Conservation (phyloP, 2,329 filamentous ascomycete species). For the Fusarium sp. region DNA sequence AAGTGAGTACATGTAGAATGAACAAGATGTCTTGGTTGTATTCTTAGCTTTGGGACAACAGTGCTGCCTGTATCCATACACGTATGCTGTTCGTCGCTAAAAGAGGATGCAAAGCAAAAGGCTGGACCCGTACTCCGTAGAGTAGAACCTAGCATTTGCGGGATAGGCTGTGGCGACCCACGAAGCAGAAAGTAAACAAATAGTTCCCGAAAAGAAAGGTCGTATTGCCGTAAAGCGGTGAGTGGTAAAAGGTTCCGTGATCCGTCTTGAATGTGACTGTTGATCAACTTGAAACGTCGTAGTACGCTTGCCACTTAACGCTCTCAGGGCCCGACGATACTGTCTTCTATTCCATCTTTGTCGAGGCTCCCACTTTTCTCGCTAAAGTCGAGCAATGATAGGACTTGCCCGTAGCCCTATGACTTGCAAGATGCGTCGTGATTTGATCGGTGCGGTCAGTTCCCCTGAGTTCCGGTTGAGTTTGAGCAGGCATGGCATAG, state of each 20-base stretch:
- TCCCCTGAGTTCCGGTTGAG: slow-evolving; percentile 10
- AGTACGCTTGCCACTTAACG: slow-evolving; percentile 13
- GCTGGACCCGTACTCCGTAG: background rate
- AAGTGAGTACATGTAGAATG: background rate
- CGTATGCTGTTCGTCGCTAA: slow-evolving; percentile 17
- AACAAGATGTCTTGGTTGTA: background rate
- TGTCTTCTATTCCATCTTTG: slow-evolving; percentile 3
- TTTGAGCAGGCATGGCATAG: background rate
- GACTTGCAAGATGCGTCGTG: background rate
- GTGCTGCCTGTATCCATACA: background rate
- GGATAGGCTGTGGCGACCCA: slow-evolving; percentile 13
- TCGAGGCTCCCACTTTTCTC: slow-evolving; percentile 2
- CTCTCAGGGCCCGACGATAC: slow-evolving; percentile 4
- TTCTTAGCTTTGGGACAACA: slow-evolving; percentile 1
- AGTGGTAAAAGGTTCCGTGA: slow-evolving; percentile 26
- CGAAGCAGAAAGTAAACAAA: background rate
- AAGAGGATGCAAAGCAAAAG: slow-evolving; percentile 14
- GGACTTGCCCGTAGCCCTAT: slow-evolving; percentile 4
- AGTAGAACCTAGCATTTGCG: slow-evolving; percentile 3
- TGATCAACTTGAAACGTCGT: slow-evolving; percentile 27
- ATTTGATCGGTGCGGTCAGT: background rate
- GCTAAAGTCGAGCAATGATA: slow-evolving; percentile 2
- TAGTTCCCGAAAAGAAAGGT: slow-evolving; percentile 11
- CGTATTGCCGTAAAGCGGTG: slow-evolving; percentile 30
- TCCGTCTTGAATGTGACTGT: slow-evolving; percentile 25